These are phyloP conservation scores for Puccinia horiana DNA, from an alignment of 1,284 basidiomycete genomes.

Conservation along the genomic window DNA sequence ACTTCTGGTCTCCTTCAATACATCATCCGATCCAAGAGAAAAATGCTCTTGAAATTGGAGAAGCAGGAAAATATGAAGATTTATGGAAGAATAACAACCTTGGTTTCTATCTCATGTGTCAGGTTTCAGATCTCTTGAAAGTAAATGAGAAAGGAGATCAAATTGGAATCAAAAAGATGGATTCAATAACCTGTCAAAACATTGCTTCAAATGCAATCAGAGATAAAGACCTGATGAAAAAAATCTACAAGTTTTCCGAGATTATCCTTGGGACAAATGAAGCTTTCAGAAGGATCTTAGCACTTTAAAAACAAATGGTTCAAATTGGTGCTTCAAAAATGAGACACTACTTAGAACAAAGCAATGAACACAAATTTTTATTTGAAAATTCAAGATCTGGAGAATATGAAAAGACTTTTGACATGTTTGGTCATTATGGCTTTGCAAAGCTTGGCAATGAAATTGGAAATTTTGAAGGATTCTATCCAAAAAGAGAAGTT, in stretches of 20 bases:
- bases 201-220: background rate
- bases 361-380: background rate
- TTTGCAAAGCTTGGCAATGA: background rate
- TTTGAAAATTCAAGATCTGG: background rate
- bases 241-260: background rate
- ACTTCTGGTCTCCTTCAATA: too few relatives aligned
- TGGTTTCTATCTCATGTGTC: background rate
- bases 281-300: slow-evolving; percentile 13
- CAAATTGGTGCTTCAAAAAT: background rate
- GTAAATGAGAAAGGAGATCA: background rate
- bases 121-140: background rate
- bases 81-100: background rate
- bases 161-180: background rate
- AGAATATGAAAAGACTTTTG: background rate
- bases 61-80: background rate
- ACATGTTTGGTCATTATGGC: background rate
- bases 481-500: background rate
- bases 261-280: background rate
- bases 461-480: background rate
- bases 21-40: background rate
- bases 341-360: background rate
- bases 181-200: background rate
- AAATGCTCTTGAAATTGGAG: background rate
- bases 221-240: background rate
- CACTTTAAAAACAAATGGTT: background rate